These are phyloP conservation scores for Erodium trifolium DNA, from an alignment of 441 rosid genomes.

Conservation along the genomic window DNA sequence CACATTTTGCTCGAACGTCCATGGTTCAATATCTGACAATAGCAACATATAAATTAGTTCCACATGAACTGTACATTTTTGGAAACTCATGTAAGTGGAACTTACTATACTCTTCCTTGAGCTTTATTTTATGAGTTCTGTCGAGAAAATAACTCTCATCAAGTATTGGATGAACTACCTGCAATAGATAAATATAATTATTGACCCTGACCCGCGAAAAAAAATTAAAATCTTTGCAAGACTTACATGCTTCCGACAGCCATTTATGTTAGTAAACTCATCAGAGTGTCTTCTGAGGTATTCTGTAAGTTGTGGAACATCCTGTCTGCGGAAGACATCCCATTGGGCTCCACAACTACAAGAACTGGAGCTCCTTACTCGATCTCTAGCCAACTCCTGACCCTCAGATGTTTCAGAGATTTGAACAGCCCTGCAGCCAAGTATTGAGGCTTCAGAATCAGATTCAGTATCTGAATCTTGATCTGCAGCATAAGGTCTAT, in stretches of 20 bases:
- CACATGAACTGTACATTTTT: background rate
- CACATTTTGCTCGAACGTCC: slow-evolving; percentile 87
- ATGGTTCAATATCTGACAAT: slow-evolving; percentile 74
- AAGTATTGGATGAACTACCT: slow-evolving; percentile 75
- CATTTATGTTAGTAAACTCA: slow-evolving; percentile 40
- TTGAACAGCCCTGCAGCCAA: slow-evolving; percentile 27
- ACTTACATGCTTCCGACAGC: slow-evolving; percentile 49
- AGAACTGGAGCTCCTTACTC: slow-evolving; percentile 24
- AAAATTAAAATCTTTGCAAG: slow-evolving; percentile 8
- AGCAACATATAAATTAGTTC: background rate
- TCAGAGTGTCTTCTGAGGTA: slow-evolving; percentile 58
- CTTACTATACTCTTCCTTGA: slow-evolving; percentile 85
- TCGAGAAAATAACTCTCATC: slow-evolving; percentile 87
- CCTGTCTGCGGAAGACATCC: slow-evolving; percentile 92
- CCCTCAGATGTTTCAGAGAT: slow-evolving; percentile 29
- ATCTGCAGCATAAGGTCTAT: slow-evolving; percentile 26
- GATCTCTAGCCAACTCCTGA: slow-evolving; percentile 22
- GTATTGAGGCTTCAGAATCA: slow-evolving; percentile 45
- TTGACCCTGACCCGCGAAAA: slow-evolving; percentile 17
- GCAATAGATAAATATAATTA: slow-evolving; percentile 22
- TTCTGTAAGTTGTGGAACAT: slow-evolving; percentile 71
- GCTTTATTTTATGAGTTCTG: slow-evolving; percentile 59
- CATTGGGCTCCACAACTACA: slow-evolving; percentile 61
- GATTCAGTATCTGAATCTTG: slow-evolving; percentile 29
- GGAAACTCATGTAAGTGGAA: slow-evolving; percentile 10